Base-by-base conservation (phyloP, 148 eudicot genomes). In the Arbutus unedo region DNA sequence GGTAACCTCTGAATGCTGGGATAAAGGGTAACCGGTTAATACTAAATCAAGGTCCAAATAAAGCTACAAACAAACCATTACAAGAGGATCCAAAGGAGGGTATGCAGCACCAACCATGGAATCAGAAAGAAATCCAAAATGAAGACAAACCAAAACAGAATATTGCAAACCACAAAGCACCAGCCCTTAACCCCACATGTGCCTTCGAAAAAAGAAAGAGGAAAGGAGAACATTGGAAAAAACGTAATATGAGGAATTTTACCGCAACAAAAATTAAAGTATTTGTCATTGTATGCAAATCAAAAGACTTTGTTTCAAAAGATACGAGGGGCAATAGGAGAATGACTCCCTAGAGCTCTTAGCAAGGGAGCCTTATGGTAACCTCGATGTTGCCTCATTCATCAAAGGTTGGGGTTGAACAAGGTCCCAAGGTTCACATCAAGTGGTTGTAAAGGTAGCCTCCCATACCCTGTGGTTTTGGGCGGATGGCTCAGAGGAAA, bases 1-100 rank as follows among this genome's bases (percentile, higher is more conserved):
- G 93, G 90, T 80, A 91, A 77, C n/a, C 87, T 83, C 72, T 91
- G 91, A 56, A 88, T 89, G 86, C 93, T 91, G 89, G 77, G 66
- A 82, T 70, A 70, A 82, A 51, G 80, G 54, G 79, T 15, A 8
- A 43, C 18, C 3, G 16, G 50, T 81, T 81, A 60, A 72, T 38
- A 51, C 38, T 49, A 70, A 54, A 54, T 73, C 47, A 25, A 41
- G 70, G 21, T 45, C 41, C 59, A 51, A 31, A 70, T 38, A 49
- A 80, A 25, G 47, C 47, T 79, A 47, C 41, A 79, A 78, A 49
- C 66, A 8, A 78, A 49, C 66, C 16, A 78, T n/a, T 44, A 41
- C 23, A 57, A 57, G 43, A 14, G 41, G 70, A 57, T 59, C 51
- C 45, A 9, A 45, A 79, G 38, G 16, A 45, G 8, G 23, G n/a